Evolutionary conservation across 2,329 filamentous ascomycete species (phyloP), one percentile per base, ranked within the genome.

Genomic region (Alternaria rosae): DNA sequence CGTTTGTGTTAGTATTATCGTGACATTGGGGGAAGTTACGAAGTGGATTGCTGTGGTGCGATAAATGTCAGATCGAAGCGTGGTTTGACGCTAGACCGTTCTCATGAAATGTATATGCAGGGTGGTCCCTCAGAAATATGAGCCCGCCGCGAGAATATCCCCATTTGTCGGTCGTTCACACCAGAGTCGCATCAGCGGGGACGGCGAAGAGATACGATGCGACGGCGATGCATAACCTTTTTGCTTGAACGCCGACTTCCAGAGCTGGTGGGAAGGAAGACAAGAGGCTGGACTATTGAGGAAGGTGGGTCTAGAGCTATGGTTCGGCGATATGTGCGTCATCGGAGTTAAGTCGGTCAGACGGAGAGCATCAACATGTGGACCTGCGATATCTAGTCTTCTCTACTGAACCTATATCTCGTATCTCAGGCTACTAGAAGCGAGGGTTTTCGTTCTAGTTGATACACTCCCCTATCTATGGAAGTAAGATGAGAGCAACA

Each of bases 1-100:
- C 30, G 23, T 51, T 47, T 48, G n/a, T 20, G 48, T 58, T 59
- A 58, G 58, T 47, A 44, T 54, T 32, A 52, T 61, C 44, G 59
- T 60, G 35, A 32, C 44, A 55, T 57, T 55, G 51, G 47, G 12
- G 4, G 26, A 45, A 32, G 25, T 47, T 42, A 44, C 43, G 43
- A 45, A 61, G 41, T 42, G 41, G 59, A 48, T 21, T 35, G 61
- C 25, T 54, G 48, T 55, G 45, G 62, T 56, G 51, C 35, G 50
- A 59, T 51, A 60, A 62, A 32, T 61, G 54, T 57, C 44, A 62
- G 52, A 43, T 63, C 50, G 44, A 20, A 50, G 28, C 35, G 32
- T 59, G 15, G 57, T 66, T 59, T 57, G 44, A 43, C 66, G 65
- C 71, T 74, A 74, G 53, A 57, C 71, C 67, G 3, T 41, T 69